Conservation (phyloP, 768 basidiomycete species). For the Mycena alexandri region DNA sequence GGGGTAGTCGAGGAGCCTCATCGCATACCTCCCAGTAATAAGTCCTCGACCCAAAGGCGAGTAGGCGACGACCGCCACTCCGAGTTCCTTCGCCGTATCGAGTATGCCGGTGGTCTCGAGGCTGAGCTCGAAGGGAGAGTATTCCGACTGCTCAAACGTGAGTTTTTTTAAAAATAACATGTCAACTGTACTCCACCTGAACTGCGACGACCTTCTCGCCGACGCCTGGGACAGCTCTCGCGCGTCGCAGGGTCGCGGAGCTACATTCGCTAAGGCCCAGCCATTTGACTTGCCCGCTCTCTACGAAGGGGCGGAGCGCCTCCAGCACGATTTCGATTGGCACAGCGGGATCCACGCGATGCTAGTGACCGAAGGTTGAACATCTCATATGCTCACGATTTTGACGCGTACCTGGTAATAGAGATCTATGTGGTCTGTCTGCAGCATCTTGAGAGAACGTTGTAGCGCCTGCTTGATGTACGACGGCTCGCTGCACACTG, state of each 20-base stretch:
- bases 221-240: conserved; percentile 43
- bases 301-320: conserved; percentile 34
- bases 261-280: conserved; percentile 49
- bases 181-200: conserved; percentile 48
- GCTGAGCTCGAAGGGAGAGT: too few species aligned
- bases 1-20: background rate
- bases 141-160: too few species aligned
- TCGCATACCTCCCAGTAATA: conserved; percentile 41
- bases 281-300: conserved; percentile 46
- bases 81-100: conserved; percentile 42
- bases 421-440: conserved; percentile 47
- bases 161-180: too few species aligned
- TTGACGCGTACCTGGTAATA: conserved; percentile 43
- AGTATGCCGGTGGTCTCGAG: conserved; percentile 41
- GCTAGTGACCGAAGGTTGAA: conserved; percentile 20
- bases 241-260: conserved; percentile 46
- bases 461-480: conserved; percentile 46
- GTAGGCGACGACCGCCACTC: conserved; percentile 47
- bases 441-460: conserved; percentile 45
- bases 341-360: conserved; percentile 36
- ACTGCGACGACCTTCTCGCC: conserved; percentile 42
- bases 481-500: too few species aligned
- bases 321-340: conserved; percentile 46
- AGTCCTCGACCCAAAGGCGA: conserved; percentile 50
- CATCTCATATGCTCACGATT: background rate